Evolutionary conservation across 768 basidiomycete genomes (phyloP), one percentile per base, ranked within the genome.

Genomic region (Tulasnella calospora): DNA sequence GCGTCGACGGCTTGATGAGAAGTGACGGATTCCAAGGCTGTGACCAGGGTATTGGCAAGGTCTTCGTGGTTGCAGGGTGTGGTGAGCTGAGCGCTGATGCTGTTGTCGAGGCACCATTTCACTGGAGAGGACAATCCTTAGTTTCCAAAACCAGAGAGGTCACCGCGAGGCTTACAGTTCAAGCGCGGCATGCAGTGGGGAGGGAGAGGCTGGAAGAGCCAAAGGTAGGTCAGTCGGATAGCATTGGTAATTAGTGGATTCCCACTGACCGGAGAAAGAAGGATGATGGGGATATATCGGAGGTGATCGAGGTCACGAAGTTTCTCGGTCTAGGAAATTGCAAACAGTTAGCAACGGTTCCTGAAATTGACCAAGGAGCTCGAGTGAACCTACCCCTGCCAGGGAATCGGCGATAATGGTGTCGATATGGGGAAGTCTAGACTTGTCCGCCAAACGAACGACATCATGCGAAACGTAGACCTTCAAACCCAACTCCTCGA

Each of bases 61-160:
- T 98, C 97, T 83, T 95, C 93, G 1, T 92, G 88, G 15, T 90
- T 90, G 44, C 95, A 91, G 9, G 97, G 97, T 0, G 94, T 94
- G 1, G 95, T 98, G 81, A 97, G 91, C 83, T 98, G 95, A 21
- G 96, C 93, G 80, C 92, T 94, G 83, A 99, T 97, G 80, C 95
- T 95, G 85, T 97, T 96, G 85, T 98, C 96, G 76, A 97, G 86
- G 83, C 96, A 98, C 92, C 94, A 96, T 89, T 97, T 97, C 82
- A 98, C 95, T 91, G 84, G 6, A 77, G 80, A 55, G 35, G 19
- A 51, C 77, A 77, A 79, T 73, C 79, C 80, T 80, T 73, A 36
- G 79, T 41, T 61, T 13, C 41, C n/a, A 3, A 4, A 12, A 19
- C 72, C 38, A 40, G 19, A 23, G 13, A 9, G 61, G 51, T 15